Base-by-base conservation (phyloP, 2,329 filamentous ascomycete species). In the Ophiostoma australiae region DNA sequence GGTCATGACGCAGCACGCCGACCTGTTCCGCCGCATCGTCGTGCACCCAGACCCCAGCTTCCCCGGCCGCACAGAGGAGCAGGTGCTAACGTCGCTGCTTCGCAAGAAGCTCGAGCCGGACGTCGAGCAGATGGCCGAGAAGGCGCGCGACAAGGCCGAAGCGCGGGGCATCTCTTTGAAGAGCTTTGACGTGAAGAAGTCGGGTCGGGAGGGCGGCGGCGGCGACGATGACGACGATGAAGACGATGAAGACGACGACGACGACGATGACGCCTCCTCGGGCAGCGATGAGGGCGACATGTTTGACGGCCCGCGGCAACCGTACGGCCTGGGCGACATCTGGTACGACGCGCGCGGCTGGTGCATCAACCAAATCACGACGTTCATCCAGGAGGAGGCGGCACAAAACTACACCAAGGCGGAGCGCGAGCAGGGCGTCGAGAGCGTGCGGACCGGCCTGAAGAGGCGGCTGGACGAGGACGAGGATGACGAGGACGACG, bases 81-180 rank as follows among this genome's bases (percentile, higher is more conserved):
- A 79, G 68, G 83, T 92, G 4, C 84, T 94, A 1, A 84, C 86
- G 35, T 87, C 90, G 75, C 83, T 97, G 1, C 82, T 96, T 41
- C 89, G 92, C 55, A 96, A 95, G 80, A 95, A 95, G 78, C 85
- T 93, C 68, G 92, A 95, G 75, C 91, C 92, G 0, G 84, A 87
- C 33, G 89, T 93, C 23, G 91, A 94, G 77, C 87, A 89, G 71
- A 89, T 90, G 81, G 88, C 94, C 35, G 86, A 88, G 31, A 82
- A 88, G 69, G 90, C 89, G 0, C 85, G 86, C 48, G 82, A 82
- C 72, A 81, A 82, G 37, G 82, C 82, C 15, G 77, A 76, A 13
- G 74, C 75, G 10, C 76, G 75, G 10, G 79, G 79, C 10, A 72
- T 80, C 31, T 76, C 78, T 5, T 72, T 72, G 3, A 72, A 70